Evolutionary conservation across 2,329 filamentous ascomycete genomes (phyloP), one percentile per base, ranked within the genome.

Genomic region (Pleurostoma richardsiae): DNA sequence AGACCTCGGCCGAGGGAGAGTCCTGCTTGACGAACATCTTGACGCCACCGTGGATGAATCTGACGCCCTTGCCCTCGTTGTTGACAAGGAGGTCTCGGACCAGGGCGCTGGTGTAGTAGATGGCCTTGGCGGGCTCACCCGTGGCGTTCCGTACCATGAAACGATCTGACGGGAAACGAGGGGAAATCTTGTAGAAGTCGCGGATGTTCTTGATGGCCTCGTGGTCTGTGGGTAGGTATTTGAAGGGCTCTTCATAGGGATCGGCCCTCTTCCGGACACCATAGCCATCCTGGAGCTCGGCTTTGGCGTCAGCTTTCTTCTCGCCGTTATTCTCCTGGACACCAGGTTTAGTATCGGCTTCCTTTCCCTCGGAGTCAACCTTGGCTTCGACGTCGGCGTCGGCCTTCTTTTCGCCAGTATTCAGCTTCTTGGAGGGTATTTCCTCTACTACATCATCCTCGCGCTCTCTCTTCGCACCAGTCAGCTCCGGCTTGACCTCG

Each of bases 11-110:
- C 4, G 85, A 87, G 49, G 95, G 91, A 0, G 89, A 86, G 60
- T 96, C 90, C 66, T 97, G 92, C 73, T 95, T 96, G 75, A 97
- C 94, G 65, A 95, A 99, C 90, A 97, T 97, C 71, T 95, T 95
- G 31, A 99, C 91, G 53, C 94, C 94, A 43, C 87, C 92, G 68
- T 99, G 94, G 43, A 99, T 88, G 62, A 99, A 96, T 65, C 94
- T 95, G 67, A 97, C 85, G 41, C 90, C 90, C 29, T 87, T 85
- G 40, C 90, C 88, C 66, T 96, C 90, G 64, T 99, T 99, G 61
- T 86, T 79, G 4, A 77, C 80, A 4, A 99, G 77, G 45, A 99
- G 94, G 54, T 92, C 86, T 30, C 90, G 86, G 27, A 90, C 86
- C 10, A 97, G 77, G 4, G 82, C 80, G 33, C 86, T 91, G 8